A percentile compares a stretch with the other conserved stretches of the same genome.
phyloP scores from a whole-genome alignment of 140 eudicot species.

The Cichorium intybus region DNA sequence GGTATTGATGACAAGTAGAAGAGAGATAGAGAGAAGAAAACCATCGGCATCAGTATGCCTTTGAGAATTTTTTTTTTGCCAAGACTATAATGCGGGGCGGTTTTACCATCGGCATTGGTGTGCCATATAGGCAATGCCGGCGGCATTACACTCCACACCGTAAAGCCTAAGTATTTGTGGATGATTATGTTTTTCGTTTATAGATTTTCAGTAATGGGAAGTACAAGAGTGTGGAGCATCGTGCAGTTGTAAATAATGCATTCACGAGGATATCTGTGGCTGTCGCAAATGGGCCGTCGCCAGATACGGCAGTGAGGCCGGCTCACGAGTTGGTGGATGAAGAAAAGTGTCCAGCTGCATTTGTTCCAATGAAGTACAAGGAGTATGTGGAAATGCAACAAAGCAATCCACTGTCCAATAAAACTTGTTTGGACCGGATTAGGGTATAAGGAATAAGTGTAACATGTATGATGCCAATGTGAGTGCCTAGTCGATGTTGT shows the following conservation, averaged over 20 bases:
- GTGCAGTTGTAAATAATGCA: slow-evolving; percentile 51
- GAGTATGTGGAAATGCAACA: slow-evolving; percentile 56
- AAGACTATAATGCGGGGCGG: too few species aligned
- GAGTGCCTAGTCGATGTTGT: neutral
- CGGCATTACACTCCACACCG: too few species aligned
- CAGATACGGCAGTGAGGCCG: slow-evolving; percentile 56
- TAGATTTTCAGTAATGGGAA: slow-evolving; percentile 66
- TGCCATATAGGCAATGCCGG: too few species aligned
- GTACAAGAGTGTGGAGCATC: slow-evolving; percentile 61
- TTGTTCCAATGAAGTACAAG: slow-evolving; percentile 50
- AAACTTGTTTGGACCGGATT: slow-evolving; percentile 45
- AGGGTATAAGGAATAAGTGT: slow-evolving; percentile 7
- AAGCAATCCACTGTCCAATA: slow-evolving; percentile 33
- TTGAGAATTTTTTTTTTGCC: too few species aligned
- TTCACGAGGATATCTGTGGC: slow-evolving; percentile 52
- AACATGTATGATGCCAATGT: neutral
- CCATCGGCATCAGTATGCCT: too few species aligned
- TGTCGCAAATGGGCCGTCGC: slow-evolving; percentile 48
- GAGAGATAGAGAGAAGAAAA: too few species aligned
- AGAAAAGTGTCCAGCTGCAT: slow-evolving; percentile 26
- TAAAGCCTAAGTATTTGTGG: neutral
- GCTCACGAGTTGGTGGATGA: slow-evolving; percentile 31
- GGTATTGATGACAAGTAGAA: too few species aligned
- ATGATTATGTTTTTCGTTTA: neutral
- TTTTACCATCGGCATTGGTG: too few species aligned